These are phyloP conservation scores for Phytopythium mirpurense DNA, from an alignment of 352 stramenopile genomes.

Conservation along the genomic window DNA sequence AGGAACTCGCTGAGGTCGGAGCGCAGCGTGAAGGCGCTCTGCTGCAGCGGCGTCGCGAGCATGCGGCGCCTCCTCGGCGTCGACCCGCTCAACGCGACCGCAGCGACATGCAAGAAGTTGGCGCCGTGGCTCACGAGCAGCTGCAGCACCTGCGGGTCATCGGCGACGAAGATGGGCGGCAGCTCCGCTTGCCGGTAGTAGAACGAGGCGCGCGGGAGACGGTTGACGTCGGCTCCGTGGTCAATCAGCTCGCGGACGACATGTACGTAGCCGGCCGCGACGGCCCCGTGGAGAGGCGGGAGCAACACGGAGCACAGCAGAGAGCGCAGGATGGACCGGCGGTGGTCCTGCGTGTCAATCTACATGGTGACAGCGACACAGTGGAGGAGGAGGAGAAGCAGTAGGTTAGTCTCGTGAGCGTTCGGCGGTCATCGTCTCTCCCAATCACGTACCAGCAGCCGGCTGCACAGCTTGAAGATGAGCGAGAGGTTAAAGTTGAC, in stretches of 20 bases:
- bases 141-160: slow-evolving; percentile 65
- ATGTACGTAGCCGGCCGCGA: slow-evolving; percentile 54
- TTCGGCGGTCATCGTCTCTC: too few relatives aligned
- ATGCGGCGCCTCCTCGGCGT: slow-evolving; percentile 19
- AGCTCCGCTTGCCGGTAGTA: slow-evolving; percentile 51
- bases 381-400: too few relatives aligned
- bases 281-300: slow-evolving; percentile 62
- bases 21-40: slow-evolving; percentile 44
- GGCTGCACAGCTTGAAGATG: slow-evolving; percentile 25
- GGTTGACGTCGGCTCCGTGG: slow-evolving; percentile 48
- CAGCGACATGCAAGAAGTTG: slow-evolving; percentile 58
- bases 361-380: too few relatives aligned
- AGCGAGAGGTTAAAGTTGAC: slow-evolving; percentile 77
- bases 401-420: too few relatives aligned
- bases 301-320: slow-evolving; percentile 16
- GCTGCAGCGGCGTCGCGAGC: slow-evolving; percentile 49
- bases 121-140: slow-evolving; percentile 54
- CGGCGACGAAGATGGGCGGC: slow-evolving; percentile 68
- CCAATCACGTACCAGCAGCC: too few relatives aligned
- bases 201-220: slow-evolving; percentile 49
- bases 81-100: too few relatives aligned
- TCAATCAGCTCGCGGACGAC: slow-evolving; percentile 61
- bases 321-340: too few relatives aligned
- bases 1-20: slow-evolving; percentile 60
- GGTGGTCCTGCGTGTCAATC: slow-evolving; percentile 31